Evolutionary conservation across 768 basidiomycete species (phyloP), one percentile per base, ranked within the genome.

Genomic region (Paxillus involutus): DNA sequence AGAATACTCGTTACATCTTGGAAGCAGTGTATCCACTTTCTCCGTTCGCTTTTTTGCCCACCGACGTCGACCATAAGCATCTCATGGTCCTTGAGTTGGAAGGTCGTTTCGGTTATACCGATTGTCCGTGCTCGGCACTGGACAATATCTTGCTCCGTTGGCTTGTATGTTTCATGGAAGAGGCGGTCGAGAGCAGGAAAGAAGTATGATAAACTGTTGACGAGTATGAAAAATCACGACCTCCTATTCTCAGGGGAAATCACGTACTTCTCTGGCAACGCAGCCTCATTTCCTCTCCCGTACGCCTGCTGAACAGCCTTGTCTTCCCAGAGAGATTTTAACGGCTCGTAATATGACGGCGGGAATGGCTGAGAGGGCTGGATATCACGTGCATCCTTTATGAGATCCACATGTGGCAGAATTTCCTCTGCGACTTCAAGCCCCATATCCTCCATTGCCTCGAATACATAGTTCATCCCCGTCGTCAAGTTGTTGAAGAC

Each of bases 1-100:
- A 97, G 72, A 49, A 98, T 95, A 58, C 89, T 89, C 4, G 93
- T 95, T 49, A 96, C 94, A 64, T 95, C 91, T 73, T 94, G 91
- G 75, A 94, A 95, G 67, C 90, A 93, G 64, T 94, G 92, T 62
- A 94, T 94, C 92, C 92, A 94, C 70, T 94, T 95, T 70, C 91
- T 78, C 56, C 94, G 75, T 68, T 94, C 94, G 69, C 87, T 91
- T 78, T 95, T 92, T 75, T 97, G 94, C 6, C 94, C 94, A 29
- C 89, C 89, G 35, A 90, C 94, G 64, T 97, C 94, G 52, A 97
- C 89, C 88, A 98, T 91, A 51, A 93, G 77, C 85, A 94, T 86
- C 60, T 91, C 86, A 53, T 91, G 86, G 41, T 87, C 88, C 59
- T 80, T 77, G 51, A 94, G 77, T 42, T 78, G 76, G 73, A 97